Evolutionary conservation across 441 rosid species (phyloP).

Genomic region (Arabidopsis lyrata): DNA sequence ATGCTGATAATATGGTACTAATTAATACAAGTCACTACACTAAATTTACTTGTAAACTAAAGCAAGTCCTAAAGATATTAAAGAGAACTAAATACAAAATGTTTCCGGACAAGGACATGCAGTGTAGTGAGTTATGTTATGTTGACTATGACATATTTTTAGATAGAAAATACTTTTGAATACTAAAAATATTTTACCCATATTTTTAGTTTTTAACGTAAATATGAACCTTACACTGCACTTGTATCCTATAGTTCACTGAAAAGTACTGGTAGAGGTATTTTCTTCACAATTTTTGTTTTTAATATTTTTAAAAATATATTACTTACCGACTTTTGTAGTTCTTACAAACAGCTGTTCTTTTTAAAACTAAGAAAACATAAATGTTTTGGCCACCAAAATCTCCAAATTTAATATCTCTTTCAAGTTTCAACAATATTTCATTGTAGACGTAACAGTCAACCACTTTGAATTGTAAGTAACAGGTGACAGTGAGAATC

Average conservation of each 20-base stretch:
- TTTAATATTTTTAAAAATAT: background rate
- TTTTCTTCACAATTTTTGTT: background rate
- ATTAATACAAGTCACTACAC: background rate
- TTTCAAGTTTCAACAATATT: slow-evolving; percentile 7
- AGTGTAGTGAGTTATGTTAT: background rate
- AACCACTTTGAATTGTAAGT: slow-evolving; percentile 10
- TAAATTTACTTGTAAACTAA: background rate
- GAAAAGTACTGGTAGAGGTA: background rate
- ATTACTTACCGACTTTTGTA: background rate
- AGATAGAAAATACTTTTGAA: background rate
- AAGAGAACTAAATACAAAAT: background rate
- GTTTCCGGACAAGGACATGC: too few relatives aligned
- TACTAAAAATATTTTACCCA: background rate
- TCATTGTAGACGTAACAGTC: slow-evolving; percentile 16
- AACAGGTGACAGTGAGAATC: background rate
- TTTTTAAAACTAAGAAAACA: background rate
- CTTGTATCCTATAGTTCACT: background rate
- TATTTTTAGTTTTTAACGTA: too few relatives aligned
- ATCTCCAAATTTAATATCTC: background rate
- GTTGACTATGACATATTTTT: background rate
- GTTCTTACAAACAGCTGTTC: background rate
- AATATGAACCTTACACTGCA: background rate
- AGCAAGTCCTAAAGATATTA: background rate
- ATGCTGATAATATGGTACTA: too few relatives aligned
- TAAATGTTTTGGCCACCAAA: background rate